phyloP scores from a whole-genome alignment of 345 rosid species.

The Anastatica hierochuntica region DNA sequence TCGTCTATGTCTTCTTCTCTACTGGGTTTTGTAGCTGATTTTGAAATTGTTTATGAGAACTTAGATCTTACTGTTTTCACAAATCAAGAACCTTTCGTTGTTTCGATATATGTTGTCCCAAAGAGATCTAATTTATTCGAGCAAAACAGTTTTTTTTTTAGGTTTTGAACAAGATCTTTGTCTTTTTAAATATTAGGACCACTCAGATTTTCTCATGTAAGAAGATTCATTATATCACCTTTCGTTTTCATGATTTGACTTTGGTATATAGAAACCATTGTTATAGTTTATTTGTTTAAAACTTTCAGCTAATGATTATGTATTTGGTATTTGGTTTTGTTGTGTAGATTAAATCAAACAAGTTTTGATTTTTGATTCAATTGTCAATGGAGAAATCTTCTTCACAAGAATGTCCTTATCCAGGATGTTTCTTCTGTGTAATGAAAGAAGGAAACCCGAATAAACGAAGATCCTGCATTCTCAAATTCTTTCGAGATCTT shows the following conservation, averaged over 20 bases:
- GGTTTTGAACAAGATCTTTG: neutral
- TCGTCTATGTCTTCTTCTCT: too few species aligned
- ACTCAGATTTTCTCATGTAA: slow-evolving; percentile 6
- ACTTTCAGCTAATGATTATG: slow-evolving; percentile 2
- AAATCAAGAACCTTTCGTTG: neutral
- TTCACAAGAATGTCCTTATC: slow-evolving; percentile 85
- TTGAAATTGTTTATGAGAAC: neutral
- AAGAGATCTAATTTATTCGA: slow-evolving; percentile 17
- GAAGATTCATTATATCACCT: slow-evolving; percentile 25
- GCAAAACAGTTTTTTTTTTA: slow-evolving; percentile 4
- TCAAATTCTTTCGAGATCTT: slow-evolving; percentile 89
- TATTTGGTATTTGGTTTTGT: neutral
- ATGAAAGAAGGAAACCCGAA: slow-evolving; percentile 99
- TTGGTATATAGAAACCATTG: neutral
- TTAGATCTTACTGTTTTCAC: slow-evolving; percentile 32
- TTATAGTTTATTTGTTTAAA: neutral
- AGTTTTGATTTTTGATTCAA: neutral
- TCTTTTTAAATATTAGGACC: slow-evolving; percentile 12
- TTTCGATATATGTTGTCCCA: neutral
- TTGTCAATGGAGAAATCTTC: slow-evolving; percentile 63
- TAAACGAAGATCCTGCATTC: slow-evolving; percentile 80
- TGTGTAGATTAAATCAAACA: slow-evolving; percentile 3
- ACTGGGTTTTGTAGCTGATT: slow-evolving; percentile 6
- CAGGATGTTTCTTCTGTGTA: slow-evolving; percentile 98
- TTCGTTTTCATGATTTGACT: slow-evolving; percentile 24